These are phyloP conservation scores for Pestalotiopsis fici DNA, from an alignment of 2,329 filamentous ascomycete genomes.

Conservation along the genomic window DNA sequence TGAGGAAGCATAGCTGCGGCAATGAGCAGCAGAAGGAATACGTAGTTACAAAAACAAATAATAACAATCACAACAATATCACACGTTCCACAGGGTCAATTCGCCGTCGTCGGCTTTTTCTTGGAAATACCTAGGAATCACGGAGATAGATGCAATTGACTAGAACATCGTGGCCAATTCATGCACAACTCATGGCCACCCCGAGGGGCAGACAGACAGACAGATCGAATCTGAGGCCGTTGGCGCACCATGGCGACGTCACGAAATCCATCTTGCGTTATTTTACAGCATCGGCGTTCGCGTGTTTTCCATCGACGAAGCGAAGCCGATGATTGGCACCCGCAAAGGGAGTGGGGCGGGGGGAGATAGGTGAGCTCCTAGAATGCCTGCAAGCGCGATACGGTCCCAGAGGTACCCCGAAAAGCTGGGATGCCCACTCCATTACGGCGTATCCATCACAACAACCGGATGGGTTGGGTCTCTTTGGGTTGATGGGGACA, in stretches of 20 bases:
- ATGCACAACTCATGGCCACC: not conserved
- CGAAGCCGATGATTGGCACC: constrained; percentile 9
- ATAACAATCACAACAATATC: not conserved
- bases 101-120: not conserved
- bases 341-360: not conserved
- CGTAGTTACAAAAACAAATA: not conserved
- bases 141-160: not conserved
- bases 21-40: not conserved
- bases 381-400: constrained; percentile 3
- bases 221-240: not conserved
- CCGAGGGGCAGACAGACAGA: not conserved
- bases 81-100: not conserved
- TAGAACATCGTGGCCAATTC: not conserved
- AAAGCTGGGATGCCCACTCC: not conserved
- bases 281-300: constrained; percentile 6
- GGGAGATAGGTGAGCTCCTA: not conserved
- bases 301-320: constrained; percentile 2
- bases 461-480: not conserved
- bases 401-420: not conserved
- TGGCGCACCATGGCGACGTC: constrained; percentile 7
- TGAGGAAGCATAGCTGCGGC: constrained; percentile 3
- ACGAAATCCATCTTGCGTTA: constrained; percentile 4
- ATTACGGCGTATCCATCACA: constrained; percentile 3
- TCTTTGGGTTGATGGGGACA: not conserved
- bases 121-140: not conserved